A percentile compares a stretch with the other conserved stretches of the same genome.
phyloP scores from a whole-genome alignment of 371 early-diverging fungal genomes.

The Apophysomyces ossiformis region DNA sequence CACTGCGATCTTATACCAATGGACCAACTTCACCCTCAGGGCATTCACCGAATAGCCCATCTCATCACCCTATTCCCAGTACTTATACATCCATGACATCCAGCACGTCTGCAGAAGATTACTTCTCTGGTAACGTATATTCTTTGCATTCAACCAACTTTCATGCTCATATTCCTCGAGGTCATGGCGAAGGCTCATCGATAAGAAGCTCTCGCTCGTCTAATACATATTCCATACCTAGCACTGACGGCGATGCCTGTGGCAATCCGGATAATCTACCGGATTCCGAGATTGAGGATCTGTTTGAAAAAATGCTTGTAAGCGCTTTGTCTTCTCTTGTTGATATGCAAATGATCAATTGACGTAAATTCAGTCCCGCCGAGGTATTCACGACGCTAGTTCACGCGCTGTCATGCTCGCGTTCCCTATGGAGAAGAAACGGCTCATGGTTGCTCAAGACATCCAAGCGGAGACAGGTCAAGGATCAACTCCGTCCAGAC shows the following conservation, averaged over 20 bases:
- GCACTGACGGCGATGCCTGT: conserved; percentile 9
- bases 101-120: not conserved
- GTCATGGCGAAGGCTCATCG: conserved; percentile 2
- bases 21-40: conserved; percentile 5
- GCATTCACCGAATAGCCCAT: conserved; percentile 2
- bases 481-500: conserved; percentile 10
- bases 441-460: conserved; percentile 58
- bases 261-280: conserved; percentile 19
- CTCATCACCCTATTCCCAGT: conserved; percentile 3
- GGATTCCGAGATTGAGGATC: conserved; percentile 39
- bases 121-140: conserved; percentile 2
- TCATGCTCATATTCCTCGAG: not conserved
- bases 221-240: conserved; percentile 18
- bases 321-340: not conserved
- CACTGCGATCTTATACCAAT: conserved; percentile 5
- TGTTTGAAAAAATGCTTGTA: conserved; percentile 60
- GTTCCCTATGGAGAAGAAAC: conserved; percentile 53
- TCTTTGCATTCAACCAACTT: not conserved
- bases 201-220: conserved; percentile 18
- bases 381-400: conserved; percentile 49
- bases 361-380: conserved; percentile 35
- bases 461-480: conserved; percentile 38
- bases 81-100: conserved; percentile 11
- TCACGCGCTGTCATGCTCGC: conserved; percentile 44
- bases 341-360: conserved; percentile 7